Evolutionary conservation across 371 early-diverging fungal species (phyloP).

Genomic region (Rhizopus arrhizus): DNA sequence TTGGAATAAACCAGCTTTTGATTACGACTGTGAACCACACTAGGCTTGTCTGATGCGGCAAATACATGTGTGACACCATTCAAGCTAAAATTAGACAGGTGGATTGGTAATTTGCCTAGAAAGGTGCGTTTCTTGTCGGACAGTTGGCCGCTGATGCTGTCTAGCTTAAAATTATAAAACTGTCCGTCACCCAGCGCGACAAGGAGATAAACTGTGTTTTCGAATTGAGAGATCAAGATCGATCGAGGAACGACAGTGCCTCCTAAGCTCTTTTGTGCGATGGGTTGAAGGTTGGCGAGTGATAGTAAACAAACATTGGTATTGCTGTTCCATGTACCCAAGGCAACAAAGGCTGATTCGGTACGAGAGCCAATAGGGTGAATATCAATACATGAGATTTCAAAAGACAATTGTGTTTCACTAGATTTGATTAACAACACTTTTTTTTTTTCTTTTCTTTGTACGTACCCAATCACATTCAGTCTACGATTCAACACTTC

Average conservation of each 20-base stretch:
- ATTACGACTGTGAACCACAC: constrained; percentile 76
- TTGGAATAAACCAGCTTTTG: constrained; percentile 82
- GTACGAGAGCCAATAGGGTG: constrained; percentile 49
- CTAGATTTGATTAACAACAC: constrained; percentile 13
- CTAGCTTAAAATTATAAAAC: constrained; percentile 69
- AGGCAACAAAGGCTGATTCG: constrained; percentile 57
- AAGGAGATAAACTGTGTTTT: constrained; percentile 71
- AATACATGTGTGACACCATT: constrained; percentile 74
- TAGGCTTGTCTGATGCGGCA: constrained; percentile 86
- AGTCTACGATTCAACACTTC: constrained; percentile 50
- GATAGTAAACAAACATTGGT: constrained; percentile 65
- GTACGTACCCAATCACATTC: constrained; percentile 40
- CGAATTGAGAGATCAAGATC: constrained; percentile 74
- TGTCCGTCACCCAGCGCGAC: constrained; percentile 88
- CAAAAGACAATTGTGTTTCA: constrained; percentile 53
- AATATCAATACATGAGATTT: constrained; percentile 79
- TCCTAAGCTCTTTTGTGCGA: constrained; percentile 54
- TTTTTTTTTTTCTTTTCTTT: not conserved
- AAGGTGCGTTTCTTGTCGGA: constrained; percentile 69
- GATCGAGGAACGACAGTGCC: constrained; percentile 79
- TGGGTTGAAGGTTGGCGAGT: constrained; percentile 58
- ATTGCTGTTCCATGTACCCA: constrained; percentile 76
- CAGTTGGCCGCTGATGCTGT: constrained; percentile 45
- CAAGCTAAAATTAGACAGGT: constrained; percentile 66
- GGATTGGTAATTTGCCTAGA: constrained; percentile 79